A percentile compares a stretch with the other conserved stretches of the same genome.
These are phyloP conservation scores for Butyriboletus appendiculatus DNA, from an alignment of 1,284 basidiomycete species.

Conservation along the genomic window DNA sequence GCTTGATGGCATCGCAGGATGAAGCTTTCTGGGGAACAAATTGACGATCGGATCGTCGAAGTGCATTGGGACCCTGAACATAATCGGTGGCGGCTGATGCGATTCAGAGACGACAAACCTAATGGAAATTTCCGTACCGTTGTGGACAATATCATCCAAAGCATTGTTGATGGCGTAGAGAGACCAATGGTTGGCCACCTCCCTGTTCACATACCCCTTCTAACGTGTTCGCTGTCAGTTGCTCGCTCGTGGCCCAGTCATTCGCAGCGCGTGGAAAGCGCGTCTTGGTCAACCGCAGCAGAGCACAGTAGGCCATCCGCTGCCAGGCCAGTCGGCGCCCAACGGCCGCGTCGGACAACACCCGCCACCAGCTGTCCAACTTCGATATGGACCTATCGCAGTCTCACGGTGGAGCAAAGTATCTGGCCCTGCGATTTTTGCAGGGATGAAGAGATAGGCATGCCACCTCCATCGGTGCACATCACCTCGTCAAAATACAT, in stretches of 20 bases:
- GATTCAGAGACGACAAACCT: constrained; percentile 91
- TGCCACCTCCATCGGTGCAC: background rate
- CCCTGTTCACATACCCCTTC: constrained; percentile 1
- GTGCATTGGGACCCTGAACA: constrained; percentile 80
- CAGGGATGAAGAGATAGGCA: constrained; percentile 64
- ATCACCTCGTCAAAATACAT: constrained; percentile 5
- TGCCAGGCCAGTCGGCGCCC: constrained; percentile 15
- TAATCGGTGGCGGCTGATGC: constrained; percentile 84
- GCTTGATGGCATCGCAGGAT: constrained; percentile 52
- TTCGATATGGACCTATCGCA: constrained; percentile 66
- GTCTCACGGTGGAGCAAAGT: constrained; percentile 71
- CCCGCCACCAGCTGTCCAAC: constrained; percentile 34
- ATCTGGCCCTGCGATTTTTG: constrained; percentile 57
- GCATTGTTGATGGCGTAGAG: constrained; percentile 90
- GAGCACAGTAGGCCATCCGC: constrained; percentile 13
- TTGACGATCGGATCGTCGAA: constrained; percentile 93
- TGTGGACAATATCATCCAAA: constrained; percentile 84
- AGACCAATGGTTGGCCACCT: constrained; percentile 66
- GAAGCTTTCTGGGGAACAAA: constrained; percentile 84
- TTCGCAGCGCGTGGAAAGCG: constrained; percentile 73
- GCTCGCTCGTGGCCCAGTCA: constrained; percentile 55
- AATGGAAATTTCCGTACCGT: constrained; percentile 84
- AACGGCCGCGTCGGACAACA: constrained; percentile 26
- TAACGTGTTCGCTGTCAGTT: constrained; percentile 46
- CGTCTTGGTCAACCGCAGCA: constrained; percentile 36